Base-by-base conservation (phyloP, 2,329 filamentous ascomycete genomes). In the Colletotrichum abscissum region DNA sequence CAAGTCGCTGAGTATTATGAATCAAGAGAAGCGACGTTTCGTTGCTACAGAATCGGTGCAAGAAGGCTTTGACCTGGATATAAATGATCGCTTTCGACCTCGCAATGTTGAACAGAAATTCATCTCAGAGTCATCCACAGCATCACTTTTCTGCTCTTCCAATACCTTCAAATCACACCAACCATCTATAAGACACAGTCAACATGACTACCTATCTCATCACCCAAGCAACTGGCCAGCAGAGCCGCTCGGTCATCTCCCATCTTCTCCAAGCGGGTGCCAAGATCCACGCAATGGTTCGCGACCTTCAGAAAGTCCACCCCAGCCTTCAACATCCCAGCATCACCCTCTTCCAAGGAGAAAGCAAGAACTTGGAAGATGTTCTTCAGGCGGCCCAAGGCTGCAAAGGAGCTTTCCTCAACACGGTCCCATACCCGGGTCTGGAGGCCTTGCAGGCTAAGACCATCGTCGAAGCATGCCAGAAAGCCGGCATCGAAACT, bases 231-330 rank as follows among this genome's bases (percentile, higher is more conserved):
- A 80, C 81, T 11, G 82, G 82, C 42, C 74, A 79, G 5, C 82
- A 83, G 68, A 77, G 78, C 69, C 78, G 74, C 62, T 78, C 74
- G 72, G 74, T 76, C 42, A 81, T 82, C 72, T 77, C 33, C 2
- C 77, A 82, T 24, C 79, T 84, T 1, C 81, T 84, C 6, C 69
- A 74, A 24, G 77, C 81, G 1, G 81, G 81, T 12, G 78, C 76
- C 54, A 81, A 80, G 24, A 70, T 84, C 63, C 82, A 84, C 42
- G 82, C 80, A 0, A 67, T 84, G 4, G 82, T 84, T 1, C 82
- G 82, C 58, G 75, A 84, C 57, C 78, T 77, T 6, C 60, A 79
- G n/a, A 82, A 81, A 28, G 62, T 79, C 4, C 79, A 80, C 0
- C 7, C 70, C 1, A 46, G 77, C 65, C 74, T 84, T 16, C 64